phyloP scores from a whole-genome alignment of 2,329 filamentous ascomycete genomes.

The Aspergillus aculeatinus region DNA sequence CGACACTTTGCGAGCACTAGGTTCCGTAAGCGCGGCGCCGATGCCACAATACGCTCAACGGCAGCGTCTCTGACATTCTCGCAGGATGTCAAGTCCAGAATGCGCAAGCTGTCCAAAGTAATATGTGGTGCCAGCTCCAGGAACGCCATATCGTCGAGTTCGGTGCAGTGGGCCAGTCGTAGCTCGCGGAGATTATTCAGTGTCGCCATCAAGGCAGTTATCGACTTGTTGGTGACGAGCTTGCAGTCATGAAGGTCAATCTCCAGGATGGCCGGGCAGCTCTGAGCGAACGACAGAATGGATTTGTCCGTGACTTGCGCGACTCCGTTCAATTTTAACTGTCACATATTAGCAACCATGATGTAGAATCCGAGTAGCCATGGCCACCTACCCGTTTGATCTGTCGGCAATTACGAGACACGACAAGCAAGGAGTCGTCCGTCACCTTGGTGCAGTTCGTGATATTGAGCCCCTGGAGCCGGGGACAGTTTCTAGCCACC shows the following conservation, averaged over 20 bases:
- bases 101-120: slow-evolving; percentile 82
- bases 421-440: slow-evolving; percentile 76
- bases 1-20: slow-evolving; percentile 92
- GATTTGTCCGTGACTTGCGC: slow-evolving; percentile 77
- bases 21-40: slow-evolving; percentile 85
- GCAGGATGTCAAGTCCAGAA: slow-evolving; percentile 91
- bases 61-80: slow-evolving; percentile 78
- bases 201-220: slow-evolving; percentile 75
- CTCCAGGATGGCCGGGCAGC: slow-evolving; percentile 91
- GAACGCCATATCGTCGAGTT: slow-evolving; percentile 87
- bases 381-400: slow-evolving; percentile 71
- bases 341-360: slow-evolving; percentile 17
- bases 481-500: slow-evolving; percentile 76
- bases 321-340: slow-evolving; percentile 95
- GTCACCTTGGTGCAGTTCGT: slow-evolving; percentile 81
- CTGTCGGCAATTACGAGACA: slow-evolving; percentile 79
- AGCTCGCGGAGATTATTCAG: slow-evolving; percentile 86
- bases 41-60: slow-evolving; percentile 81
- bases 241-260: slow-evolving; percentile 89
- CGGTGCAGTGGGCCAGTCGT: slow-evolving; percentile 77
- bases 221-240: slow-evolving; percentile 75
- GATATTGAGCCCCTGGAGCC: slow-evolving; percentile 89
- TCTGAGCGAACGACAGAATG: slow-evolving; percentile 78
- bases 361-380: background rate
- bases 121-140: slow-evolving; percentile 67